Percentiles rank a stretch among this genome's conserved stretches.
Evolutionary conservation across 495 filamentous ascomycete genomes (phyloP).

Genomic region (Hypoxylon cercidicola): DNA sequence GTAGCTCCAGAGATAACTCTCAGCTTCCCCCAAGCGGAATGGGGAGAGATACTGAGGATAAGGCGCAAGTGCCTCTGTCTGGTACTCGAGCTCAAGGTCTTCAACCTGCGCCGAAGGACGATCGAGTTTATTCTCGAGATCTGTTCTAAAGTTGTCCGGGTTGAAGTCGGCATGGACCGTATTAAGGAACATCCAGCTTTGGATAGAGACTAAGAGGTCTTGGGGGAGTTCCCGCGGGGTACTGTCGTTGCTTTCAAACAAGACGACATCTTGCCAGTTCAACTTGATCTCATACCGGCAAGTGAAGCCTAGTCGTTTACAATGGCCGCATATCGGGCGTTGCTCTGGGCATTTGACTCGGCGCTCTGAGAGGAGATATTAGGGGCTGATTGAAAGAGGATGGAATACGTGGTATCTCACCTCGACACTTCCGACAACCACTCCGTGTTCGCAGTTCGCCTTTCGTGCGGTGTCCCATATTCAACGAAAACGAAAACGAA

Average conservation of each 20-base stretch:
- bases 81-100: slow-evolving; percentile 2
- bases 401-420: slow-evolving; percentile 17
- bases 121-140: not conserved
- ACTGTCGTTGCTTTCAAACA: not conserved
- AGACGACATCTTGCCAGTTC: slow-evolving; percentile 33
- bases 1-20: slow-evolving; percentile 33
- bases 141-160: slow-evolving; percentile 2
- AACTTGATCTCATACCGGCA: slow-evolving; percentile 37
- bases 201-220: slow-evolving; percentile 31
- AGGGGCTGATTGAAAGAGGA: not conserved
- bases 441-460: slow-evolving; percentile 34
- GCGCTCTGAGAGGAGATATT: slow-evolving; percentile 17
- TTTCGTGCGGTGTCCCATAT: slow-evolving; percentile 25
- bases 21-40: slow-evolving; percentile 23
- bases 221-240: slow-evolving; percentile 11
- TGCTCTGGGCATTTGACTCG: slow-evolving; percentile 39
- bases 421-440: slow-evolving; percentile 34
- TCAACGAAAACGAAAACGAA: not conserved
- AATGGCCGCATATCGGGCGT: slow-evolving; percentile 28
- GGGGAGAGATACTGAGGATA: slow-evolving; percentile 30
- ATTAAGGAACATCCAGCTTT: slow-evolving; percentile 37
- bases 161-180: slow-evolving; percentile 25
- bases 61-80: slow-evolving; percentile 3
- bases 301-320: slow-evolving; percentile 28
- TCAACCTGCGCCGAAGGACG: not conserved